Evolutionary conservation across 176 grass and related monocot genomes (phyloP), one percentile per base, ranked within the genome.

Genomic region (Phoenix roebelenii): DNA sequence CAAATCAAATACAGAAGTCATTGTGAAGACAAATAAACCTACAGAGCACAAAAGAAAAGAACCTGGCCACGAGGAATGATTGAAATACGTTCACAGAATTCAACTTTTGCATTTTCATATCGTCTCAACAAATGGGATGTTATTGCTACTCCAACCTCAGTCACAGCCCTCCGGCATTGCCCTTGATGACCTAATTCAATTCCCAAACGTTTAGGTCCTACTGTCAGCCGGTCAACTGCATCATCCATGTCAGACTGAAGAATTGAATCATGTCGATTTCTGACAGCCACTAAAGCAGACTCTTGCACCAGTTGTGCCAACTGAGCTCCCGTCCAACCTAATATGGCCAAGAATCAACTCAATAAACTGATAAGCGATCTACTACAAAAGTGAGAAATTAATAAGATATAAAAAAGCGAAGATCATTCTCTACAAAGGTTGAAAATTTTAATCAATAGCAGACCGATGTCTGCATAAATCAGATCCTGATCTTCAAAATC

Each of bases 211-310:
- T 61, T 76, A 50, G 74, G 74, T 7, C 74, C 74, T 39, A 76
- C 19, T 7, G 74, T 67, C 49, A 76, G 64, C 10, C 74, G 62
- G 18, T 76, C 74, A 55, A 76, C 74, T 44, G 74, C 74, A 68
- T 76, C 74, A 55, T 76, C 74, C 64, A 76, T 61, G 48, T 69
- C 74, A 10, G 74, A 76, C 58, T 76, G 74, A 59, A 76, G 58
- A 54, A 76, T 76, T 54, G 65, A 69, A 4, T 69, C 64, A 39
- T 76, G 74, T 25, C 64, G 55, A 49, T 55, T 69, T 32, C 74
- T 67, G 22, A 76, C 74, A 12, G 74, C 64, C n/a, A 76, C 74
- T 30, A 76, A 67, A 54, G 74, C 74, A 15, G 74, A 68, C 48
- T 76, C 74, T 54, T 60, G 63, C 22, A 73, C 59, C 49, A 73